Evolutionary conservation across 1,284 basidiomycete genomes (phyloP).

Genomic region (Melampsora americana): DNA sequence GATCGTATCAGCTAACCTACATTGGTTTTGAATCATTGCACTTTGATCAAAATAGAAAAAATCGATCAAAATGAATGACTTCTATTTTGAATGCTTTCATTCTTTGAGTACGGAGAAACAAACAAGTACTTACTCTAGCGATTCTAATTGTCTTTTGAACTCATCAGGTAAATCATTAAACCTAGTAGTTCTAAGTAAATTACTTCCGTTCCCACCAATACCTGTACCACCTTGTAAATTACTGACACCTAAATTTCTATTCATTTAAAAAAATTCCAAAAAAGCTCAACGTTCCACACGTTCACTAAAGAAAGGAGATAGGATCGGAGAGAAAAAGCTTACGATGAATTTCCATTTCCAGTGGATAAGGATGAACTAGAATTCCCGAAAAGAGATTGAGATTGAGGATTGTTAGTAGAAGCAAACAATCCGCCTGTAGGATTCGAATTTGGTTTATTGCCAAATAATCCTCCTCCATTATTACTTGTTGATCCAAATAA

Average conservation of each 20-base stretch:
- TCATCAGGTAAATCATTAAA: conserved; percentile 42
- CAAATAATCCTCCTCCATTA: neutral
- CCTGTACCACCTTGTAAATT: neutral
- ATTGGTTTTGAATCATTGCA: conserved; percentile 40
- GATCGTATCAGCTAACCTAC: conserved; percentile 27
- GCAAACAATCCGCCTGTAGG: neutral
- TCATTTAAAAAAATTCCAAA: neutral
- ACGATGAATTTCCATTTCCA: neutral
- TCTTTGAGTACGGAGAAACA: neutral
- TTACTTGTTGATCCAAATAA: conserved; percentile 1
- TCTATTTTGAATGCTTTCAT: neutral
- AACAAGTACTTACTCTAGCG: conserved; percentile 24
- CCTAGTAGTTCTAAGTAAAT: conserved; percentile 15
- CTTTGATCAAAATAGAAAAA: neutral
- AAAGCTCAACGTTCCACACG: neutral
- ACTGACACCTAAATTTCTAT: conserved; percentile 6
- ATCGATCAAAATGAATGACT: neutral
- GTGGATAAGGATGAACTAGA: neutral
- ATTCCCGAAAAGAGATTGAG: neutral
- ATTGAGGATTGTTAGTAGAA: neutral
- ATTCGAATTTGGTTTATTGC: neutral
- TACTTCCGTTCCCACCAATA: too few relatives aligned
- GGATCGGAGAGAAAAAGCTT: neutral
- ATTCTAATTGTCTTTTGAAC: conserved; percentile 32
- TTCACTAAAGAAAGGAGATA: neutral